Evolutionary conservation across 441 rosid genomes (phyloP).

Genomic region (Aquilaria agallochum): DNA sequence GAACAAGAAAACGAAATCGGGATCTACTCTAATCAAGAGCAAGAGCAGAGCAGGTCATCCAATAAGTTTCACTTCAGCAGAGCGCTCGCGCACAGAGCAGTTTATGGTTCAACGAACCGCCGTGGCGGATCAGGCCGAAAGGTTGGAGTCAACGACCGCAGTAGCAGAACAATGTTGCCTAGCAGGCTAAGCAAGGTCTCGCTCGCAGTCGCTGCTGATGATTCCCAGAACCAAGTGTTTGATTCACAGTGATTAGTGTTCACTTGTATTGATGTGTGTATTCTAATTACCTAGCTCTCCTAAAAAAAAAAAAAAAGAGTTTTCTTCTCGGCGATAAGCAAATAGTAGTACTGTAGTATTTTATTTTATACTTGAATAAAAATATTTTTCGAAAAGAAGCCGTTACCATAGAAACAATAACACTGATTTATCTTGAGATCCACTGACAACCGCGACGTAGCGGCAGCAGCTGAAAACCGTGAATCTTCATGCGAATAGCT

Average conservation of each 20-base stretch:
- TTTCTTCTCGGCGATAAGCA: too few species aligned
- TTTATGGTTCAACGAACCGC: constrained; percentile 35
- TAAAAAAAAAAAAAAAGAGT: too few species aligned
- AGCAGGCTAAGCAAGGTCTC: constrained; percentile 62
- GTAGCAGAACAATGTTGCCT: constrained; percentile 23
- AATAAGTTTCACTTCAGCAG: constrained; percentile 33
- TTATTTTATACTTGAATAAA: too few species aligned
- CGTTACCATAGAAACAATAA: neutral
- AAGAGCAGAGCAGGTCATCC: constrained; percentile 7
- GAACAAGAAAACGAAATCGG: constrained; percentile 10
- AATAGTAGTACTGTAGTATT: too few species aligned
- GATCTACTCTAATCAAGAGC: constrained; percentile 12
- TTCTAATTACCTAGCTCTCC: neutral
- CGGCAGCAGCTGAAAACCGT: too few species aligned
- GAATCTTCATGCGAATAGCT: too few species aligned
- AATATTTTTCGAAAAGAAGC: too few species aligned
- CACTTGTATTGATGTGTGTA: neutral
- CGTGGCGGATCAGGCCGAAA: constrained; percentile 28
- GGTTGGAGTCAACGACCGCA: constrained; percentile 26
- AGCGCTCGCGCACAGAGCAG: constrained; percentile 53
- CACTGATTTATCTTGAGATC: neutral
- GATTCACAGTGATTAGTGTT: too few species aligned
- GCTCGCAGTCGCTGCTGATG: constrained; percentile 38
- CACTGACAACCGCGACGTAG: too few species aligned
- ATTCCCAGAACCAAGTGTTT: constrained; percentile 13